phyloP scores from a whole-genome alignment of 106 monocot genomes.

The Dioscorea zingiberensis region DNA sequence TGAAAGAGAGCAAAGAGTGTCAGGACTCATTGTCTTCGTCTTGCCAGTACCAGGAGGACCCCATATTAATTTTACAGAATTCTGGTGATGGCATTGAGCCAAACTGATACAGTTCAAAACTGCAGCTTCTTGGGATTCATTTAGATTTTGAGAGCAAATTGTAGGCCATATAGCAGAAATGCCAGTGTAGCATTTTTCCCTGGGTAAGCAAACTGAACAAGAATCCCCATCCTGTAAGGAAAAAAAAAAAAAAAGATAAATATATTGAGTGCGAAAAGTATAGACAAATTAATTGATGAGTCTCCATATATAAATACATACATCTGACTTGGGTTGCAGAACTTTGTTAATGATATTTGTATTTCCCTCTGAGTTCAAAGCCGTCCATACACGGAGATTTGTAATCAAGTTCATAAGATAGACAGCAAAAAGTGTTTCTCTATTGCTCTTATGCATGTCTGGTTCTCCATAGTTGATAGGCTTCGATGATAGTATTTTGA shows the following conservation, averaged over 20 bases:
- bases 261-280: no score
- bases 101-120: slow-evolving; percentile 15
- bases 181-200: no score
- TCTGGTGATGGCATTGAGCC: not conserved
- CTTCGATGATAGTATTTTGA: no score
- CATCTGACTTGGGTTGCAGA: no score
- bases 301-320: no score
- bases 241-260: not conserved
- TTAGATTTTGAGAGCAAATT: not conserved
- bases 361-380: no score
- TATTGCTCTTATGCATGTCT: not conserved
- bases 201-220: no score
- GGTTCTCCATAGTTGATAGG: no score
- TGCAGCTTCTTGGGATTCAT: slow-evolving; percentile 33
- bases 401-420: slow-evolving; percentile 10
- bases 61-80: slow-evolving; percentile 31
- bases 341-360: no score
- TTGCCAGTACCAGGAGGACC: slow-evolving; percentile 49
- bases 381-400: slow-evolving; percentile 11
- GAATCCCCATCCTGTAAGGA: not conserved
- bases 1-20: slow-evolving; percentile 9
- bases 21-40: slow-evolving; percentile 29
- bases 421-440: slow-evolving; percentile 3
- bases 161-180: not conserved
- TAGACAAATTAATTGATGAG: no score